Base-by-base conservation (phyloP, 495 filamentous ascomycete genomes). In the Beverwykella pulmonaria region DNA sequence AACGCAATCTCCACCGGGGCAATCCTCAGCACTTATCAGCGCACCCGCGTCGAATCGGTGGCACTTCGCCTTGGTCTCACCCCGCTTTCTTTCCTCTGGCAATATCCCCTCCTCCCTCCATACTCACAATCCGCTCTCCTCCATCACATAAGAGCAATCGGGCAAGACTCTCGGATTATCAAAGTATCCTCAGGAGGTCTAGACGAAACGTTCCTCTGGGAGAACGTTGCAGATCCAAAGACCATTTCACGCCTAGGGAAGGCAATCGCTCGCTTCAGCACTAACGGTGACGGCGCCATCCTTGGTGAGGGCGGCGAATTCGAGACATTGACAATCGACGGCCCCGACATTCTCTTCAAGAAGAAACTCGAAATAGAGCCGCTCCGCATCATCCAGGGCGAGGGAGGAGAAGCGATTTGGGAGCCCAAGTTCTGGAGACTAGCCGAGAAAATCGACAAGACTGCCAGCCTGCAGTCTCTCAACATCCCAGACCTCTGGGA, bases 301-400 rank as follows among this genome's bases (percentile, higher is more conserved):
- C 75, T 97, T 22, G 94, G 95, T 0, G 94, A 98, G 73, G 94
- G 94, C 2, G 94, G 95, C 3, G 94, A 98, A 81, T 98, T 93
- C 79, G 94, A 98, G 82, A 98, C 92, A 22, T 77, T 98, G 23
- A 91, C 93, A 36, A 69, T 98, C 29, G 86, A 91, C 77, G 94
- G 92, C 29, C 93, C 93, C 2, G 62, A 70, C 1, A 77, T 79
- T 62, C 70, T 96, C 66, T 96, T 92, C 80, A 88, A 86, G 76
- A 80, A 81, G 61, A 82, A 81, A 58, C 89, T 98, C 63, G 82
- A 84, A 55, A 79, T 98, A 25, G 80, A 77, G 1, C 82, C 83
- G 12, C 71, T 72, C 20, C 79, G 83, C 44, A 80, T 80, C 67
- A 78, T 87, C 15, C 73, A 65, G 49, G 90, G 86, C 53, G 90